phyloP scores from a whole-genome alignment of 139 green algal species.

The Chlamydomonas sphaeroides region DNA sequence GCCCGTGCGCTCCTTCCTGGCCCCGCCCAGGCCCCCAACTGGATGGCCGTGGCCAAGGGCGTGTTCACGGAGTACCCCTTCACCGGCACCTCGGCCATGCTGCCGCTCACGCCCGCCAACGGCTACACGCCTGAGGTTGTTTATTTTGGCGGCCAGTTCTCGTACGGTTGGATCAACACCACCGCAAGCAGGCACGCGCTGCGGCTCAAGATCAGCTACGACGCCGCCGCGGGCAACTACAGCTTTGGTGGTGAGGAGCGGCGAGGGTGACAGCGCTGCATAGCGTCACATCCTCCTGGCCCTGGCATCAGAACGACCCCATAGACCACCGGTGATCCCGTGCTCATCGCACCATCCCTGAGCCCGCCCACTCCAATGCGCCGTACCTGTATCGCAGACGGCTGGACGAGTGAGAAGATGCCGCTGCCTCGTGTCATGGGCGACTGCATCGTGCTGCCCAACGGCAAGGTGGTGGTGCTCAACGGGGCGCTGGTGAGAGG shows the following conservation, averaged over 20 bases:
- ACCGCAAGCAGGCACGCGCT: background rate
- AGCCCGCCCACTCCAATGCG: no score
- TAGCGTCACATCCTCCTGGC: no score
- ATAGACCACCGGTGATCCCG: no score
- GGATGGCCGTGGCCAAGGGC: background rate
- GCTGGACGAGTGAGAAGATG: slow-evolving; percentile 20
- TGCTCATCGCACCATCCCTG: no score
- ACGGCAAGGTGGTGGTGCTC: slow-evolving; percentile 39
- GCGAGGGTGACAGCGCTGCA: no score
- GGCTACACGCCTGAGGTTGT: slow-evolving; percentile 28
- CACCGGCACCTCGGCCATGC: slow-evolving; percentile 39
- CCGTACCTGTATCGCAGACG: background rate
- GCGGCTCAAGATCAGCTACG: background rate
- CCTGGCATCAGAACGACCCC: no score
- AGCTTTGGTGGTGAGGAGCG: background rate
- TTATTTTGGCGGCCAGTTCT: slow-evolving; percentile 27
- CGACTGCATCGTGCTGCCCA: slow-evolving; percentile 37
- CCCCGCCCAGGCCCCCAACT: slow-evolving; percentile 4
- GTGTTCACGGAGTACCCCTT: slow-evolving; percentile 45
- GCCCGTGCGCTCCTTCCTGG: no score
- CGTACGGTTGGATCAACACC: background rate
- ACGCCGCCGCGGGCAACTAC: slow-evolving; percentile 10
- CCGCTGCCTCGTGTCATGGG: slow-evolving; percentile 27
- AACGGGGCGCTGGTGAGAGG: slow-evolving; percentile 17
- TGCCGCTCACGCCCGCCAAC: slow-evolving; percentile 26